Conservation (phyloP, 305 asterid species). For the Solanum hybrid region DNA sequence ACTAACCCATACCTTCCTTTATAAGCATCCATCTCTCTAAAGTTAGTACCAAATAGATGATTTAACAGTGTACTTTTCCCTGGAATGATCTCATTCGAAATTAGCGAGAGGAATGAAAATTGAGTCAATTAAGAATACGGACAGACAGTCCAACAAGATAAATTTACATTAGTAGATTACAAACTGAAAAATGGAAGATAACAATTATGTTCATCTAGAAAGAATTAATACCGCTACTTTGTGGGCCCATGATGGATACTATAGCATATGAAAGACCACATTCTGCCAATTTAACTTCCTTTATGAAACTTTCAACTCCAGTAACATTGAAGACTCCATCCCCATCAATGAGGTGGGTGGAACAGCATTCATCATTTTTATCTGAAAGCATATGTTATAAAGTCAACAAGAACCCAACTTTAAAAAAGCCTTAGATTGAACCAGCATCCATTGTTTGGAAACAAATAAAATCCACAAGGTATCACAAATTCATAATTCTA, state of each 20-base stretch:
- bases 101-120: background rate
- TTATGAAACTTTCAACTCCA: conserved; percentile 72
- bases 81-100: conserved; percentile 22
- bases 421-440: background rate
- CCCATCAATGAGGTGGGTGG: conserved; percentile 96
- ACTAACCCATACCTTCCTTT: conserved; percentile 64
- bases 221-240: conserved; percentile 73
- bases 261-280: conserved; percentile 98
- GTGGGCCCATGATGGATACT: conserved; percentile 98
- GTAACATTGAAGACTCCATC: conserved; percentile 71
- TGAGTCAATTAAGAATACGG: background rate
- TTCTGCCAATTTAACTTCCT: conserved; percentile 68
- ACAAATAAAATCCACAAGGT: background rate
- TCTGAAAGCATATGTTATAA: conserved; percentile 23
- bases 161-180: conserved; percentile 3
- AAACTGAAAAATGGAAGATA: background rate
- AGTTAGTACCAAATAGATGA: conserved; percentile 66
- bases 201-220: background rate
- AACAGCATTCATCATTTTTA: conserved; percentile 39
- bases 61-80: conserved; percentile 96
- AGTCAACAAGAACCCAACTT: background rate
- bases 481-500: background rate
- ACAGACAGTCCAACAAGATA: background rate
- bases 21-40: conserved; percentile 96
- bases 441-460: background rate